Conservation (phyloP, 768 basidiomycete genomes). For the Kondoa subrosea region DNA sequence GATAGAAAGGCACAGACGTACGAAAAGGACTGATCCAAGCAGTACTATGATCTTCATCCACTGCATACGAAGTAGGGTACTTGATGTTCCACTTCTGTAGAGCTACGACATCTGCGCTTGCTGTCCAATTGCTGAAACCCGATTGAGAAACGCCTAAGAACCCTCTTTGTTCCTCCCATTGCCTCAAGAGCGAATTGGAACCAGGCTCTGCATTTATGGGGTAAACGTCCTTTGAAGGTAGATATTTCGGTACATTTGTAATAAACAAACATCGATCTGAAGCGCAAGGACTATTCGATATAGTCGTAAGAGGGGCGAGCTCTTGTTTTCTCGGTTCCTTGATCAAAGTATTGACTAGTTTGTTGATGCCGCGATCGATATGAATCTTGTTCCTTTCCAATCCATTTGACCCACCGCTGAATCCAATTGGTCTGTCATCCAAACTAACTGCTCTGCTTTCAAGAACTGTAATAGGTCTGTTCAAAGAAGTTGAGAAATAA, state of each 20-base stretch:
- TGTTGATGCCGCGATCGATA: conserved; percentile 20
- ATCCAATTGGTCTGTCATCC: conserved; percentile 7
- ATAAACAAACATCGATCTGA: conserved; percentile 21
- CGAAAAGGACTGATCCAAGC: conserved; percentile 22
- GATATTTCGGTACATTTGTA: conserved; percentile 19
- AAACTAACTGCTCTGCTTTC: conserved; percentile 11
- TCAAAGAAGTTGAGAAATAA: conserved; percentile 22
- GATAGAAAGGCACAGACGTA: conserved; percentile 7
- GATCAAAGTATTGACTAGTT: background rate
- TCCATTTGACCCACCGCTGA: conserved; percentile 18
- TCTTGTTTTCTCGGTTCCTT: background rate
- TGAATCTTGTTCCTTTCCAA: conserved; percentile 20
- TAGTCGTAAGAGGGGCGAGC: conserved; percentile 17
- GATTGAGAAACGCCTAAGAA: conserved; percentile 8
- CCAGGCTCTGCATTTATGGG: conserved; percentile 12
- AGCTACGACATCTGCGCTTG: background rate
- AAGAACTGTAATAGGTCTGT: conserved; percentile 20
- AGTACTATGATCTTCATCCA: conserved; percentile 19
- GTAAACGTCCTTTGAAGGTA: conserved; percentile 18
- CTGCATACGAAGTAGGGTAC: conserved; percentile 17
- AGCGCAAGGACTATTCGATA: conserved; percentile 20
- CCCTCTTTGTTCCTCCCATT: conserved; percentile 16
- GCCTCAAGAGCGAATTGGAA: background rate
- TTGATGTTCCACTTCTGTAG: conserved; percentile 10
- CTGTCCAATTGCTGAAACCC: conserved; percentile 7